phyloP scores from a whole-genome alignment of 163 green algal species.

The Scenedesmus sp. region DNA sequence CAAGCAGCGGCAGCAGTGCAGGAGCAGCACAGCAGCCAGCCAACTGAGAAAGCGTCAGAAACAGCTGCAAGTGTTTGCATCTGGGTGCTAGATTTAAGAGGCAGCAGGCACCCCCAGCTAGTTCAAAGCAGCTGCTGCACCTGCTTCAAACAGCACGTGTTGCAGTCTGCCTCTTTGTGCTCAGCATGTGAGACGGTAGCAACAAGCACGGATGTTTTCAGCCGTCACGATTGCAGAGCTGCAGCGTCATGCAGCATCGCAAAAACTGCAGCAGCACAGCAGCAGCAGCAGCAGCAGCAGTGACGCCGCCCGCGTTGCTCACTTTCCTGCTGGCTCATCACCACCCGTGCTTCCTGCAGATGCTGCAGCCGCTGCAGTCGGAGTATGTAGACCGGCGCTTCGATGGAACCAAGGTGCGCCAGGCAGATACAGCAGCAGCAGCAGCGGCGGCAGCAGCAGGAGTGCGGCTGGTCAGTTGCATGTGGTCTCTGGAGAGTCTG shows the following conservation, averaged over 20 bases:
- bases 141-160: neutral
- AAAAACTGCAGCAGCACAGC: neutral
- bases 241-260: neutral
- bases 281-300: neutral
- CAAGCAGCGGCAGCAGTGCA: neutral
- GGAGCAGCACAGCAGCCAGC: neutral
- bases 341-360: neutral
- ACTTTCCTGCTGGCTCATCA: neutral
- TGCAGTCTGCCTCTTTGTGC: neutral
- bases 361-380: slow-evolving; percentile 67
- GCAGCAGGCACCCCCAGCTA: neutral
- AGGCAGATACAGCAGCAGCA: neutral
- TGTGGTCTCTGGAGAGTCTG: neutral
- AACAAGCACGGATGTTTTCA: neutral
- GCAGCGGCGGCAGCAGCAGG: neutral
- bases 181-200: too few relatives aligned
- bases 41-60: neutral
- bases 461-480: neutral
- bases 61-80: neutral
- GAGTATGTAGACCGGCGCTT: slow-evolving; percentile 75
- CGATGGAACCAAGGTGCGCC: slow-evolving; percentile 36
- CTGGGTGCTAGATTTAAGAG: neutral
- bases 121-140: neutral
- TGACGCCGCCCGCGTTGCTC: neutral
- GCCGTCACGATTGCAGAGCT: neutral